Conservation (phyloP, 805 yeast genomes). For the Kazachstania bromeliacearum region DNA sequence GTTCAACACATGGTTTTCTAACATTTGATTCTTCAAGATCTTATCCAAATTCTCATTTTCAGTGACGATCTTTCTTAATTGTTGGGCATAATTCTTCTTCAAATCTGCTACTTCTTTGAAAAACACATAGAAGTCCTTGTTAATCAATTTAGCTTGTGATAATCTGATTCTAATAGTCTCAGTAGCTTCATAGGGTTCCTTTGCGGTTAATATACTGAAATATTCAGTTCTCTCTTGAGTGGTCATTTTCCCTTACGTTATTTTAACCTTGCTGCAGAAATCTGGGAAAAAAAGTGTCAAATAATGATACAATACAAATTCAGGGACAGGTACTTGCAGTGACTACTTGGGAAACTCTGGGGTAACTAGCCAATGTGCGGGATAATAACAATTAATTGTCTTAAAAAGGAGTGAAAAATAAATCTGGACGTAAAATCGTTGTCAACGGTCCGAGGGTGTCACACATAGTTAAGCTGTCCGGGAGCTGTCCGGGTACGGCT, state of each 20-base stretch:
- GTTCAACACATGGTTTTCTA: constrained; percentile 34
- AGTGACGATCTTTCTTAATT: constrained; percentile 32
- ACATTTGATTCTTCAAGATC: constrained; percentile 26
- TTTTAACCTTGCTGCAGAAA: not conserved
- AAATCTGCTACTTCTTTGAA: constrained; percentile 45
- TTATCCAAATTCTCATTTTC: constrained; percentile 30
- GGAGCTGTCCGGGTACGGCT: no score
- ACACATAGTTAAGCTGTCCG: no score
- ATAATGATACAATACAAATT: not conserved
- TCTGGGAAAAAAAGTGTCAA: not conserved
- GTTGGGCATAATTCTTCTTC: constrained; percentile 39
- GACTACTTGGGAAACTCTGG: no score
- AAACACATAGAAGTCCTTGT: constrained; percentile 54
- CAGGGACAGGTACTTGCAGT: no score
- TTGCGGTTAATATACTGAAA: constrained; percentile 28
- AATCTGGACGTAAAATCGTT: no score
- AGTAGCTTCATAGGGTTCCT: constrained; percentile 51
- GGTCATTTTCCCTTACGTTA: constrained; percentile 8
- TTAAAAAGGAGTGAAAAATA: no score
- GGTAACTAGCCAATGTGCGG: no score
- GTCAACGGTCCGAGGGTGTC: no score
- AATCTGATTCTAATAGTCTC: constrained; percentile 51
- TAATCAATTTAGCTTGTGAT: constrained; percentile 43
- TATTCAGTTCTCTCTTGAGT: constrained; percentile 29
- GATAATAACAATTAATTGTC: no score